Percentiles rank a stretch among this genome's conserved stretches.
phyloP scores from a whole-genome alignment of 331 rosid genomes.

The Malus hybrid region DNA sequence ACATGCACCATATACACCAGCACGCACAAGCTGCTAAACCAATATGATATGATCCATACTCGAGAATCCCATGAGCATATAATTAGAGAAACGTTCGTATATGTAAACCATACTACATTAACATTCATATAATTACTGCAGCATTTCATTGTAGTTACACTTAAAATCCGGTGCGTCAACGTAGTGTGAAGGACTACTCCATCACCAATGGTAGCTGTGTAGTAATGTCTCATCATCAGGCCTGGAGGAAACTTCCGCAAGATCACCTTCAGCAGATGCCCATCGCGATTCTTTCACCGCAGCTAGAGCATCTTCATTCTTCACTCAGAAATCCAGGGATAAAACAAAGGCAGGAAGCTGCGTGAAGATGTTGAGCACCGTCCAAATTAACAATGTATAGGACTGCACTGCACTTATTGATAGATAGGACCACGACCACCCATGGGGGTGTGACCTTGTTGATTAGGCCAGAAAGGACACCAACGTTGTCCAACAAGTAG shows the following conservation, averaged over 20 bases:
- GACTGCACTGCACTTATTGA: no score
- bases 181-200: slow-evolving; percentile 73
- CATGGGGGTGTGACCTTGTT: no score
- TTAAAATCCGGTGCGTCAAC: slow-evolving; percentile 77
- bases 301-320: slow-evolving; percentile 40
- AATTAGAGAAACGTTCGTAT: background rate
- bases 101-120: background rate
- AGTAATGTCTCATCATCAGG: slow-evolving; percentile 15
- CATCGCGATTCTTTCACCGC: slow-evolving; percentile 69
- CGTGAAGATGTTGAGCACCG: no score
- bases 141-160: slow-evolving; percentile 53
- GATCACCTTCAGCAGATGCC: slow-evolving; percentile 69
- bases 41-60: background rate
- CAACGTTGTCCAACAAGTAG: no score
- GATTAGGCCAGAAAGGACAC: no score
- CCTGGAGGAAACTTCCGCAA: slow-evolving; percentile 83
- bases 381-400: background rate
- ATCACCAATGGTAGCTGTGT: slow-evolving; percentile 39
- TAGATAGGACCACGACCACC: no score
- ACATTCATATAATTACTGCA: slow-evolving; percentile 28
- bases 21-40: slow-evolving; percentile 1
- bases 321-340: slow-evolving; percentile 59
- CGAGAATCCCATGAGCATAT: background rate
- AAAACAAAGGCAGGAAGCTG: background rate
- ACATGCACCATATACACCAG: no score